A percentile compares a stretch with the other conserved stretches of the same genome.
Evolutionary conservation across 768 basidiomycete species (phyloP).

Genomic region (Dendrothele bispora): DNA sequence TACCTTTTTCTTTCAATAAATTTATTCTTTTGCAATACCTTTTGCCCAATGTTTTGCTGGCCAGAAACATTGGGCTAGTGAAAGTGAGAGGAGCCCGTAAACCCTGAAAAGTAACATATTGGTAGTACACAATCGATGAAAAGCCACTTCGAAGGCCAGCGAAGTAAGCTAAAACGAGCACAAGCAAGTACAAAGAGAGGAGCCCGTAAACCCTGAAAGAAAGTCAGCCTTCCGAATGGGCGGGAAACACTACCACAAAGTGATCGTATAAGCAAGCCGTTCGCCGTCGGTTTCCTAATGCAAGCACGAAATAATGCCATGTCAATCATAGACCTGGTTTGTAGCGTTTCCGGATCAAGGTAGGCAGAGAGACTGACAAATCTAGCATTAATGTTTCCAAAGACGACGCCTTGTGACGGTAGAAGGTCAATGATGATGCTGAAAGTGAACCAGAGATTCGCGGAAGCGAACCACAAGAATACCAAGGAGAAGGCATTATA

Average conservation of each 20-base stretch:
- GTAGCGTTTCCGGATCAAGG: constrained; percentile 57
- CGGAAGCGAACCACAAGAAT: constrained; percentile 58
- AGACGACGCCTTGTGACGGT: constrained; percentile 33
- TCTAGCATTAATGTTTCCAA: constrained; percentile 39
- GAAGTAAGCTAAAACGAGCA: constrained; percentile 37
- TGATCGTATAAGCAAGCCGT: constrained; percentile 51
- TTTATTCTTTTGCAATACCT: too few relatives aligned
- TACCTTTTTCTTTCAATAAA: too few relatives aligned
- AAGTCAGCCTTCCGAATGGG: background rate
- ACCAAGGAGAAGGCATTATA: constrained; percentile 51
- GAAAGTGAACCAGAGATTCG: constrained; percentile 57
- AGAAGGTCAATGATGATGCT: constrained; percentile 55
- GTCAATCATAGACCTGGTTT: constrained; percentile 59
- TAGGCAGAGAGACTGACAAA: constrained; percentile 67
- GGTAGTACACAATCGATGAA: too few relatives aligned
- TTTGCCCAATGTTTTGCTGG: too few relatives aligned
- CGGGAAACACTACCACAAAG: constrained; percentile 12
- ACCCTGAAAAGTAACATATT: too few relatives aligned
- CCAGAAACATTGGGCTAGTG: too few relatives aligned
- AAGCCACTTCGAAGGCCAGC: constrained; percentile 36
- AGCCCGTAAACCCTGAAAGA: constrained; percentile 30
- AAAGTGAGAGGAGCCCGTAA: too few relatives aligned
- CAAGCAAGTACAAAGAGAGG: constrained; percentile 39
- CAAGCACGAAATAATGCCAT: constrained; percentile 42
- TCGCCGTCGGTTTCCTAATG: constrained; percentile 65